Evolutionary conservation across 352 stramenopile species (phyloP), one percentile per base, ranked within the genome.

Genomic region (Pythium rhizo-oryzae): DNA sequence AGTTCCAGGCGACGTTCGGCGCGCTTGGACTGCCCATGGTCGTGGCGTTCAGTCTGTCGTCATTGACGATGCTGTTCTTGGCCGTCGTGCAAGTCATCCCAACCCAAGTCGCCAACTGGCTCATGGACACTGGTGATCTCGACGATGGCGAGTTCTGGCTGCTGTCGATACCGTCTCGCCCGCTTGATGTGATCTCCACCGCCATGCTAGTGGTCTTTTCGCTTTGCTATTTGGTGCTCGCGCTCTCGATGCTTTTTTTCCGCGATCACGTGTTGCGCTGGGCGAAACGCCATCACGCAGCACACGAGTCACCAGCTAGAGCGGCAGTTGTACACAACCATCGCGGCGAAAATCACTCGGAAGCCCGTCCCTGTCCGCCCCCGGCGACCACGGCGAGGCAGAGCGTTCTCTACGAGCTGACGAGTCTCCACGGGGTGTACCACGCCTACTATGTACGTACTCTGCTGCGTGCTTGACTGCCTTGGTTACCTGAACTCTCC

Each of bases 71-170:
- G 18, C 55, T 77, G 25, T 24, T 5, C 15, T 28, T 67, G 24
- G 70, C 70, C 1, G 4, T 58, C 0, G 49, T 77, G 18, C 70
- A 74, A 25, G 4, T 77, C 16, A 55, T 61, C 43, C 71, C 71
- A 9, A 55, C 56, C 0, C 46, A 68, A n/a, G 30, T 65, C 12
- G 63, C 60, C 21, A 77, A 77, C 30, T 41, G n/a, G 5, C n/a
- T 71, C 28, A 77, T 74, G 71, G 30, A 56, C n/a, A 77, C 71
- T 8, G 7, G 13, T 5, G n/a, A 54, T 9, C 24, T 70, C 4
- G 62, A 74, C 59, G 9, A 65, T 19, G 66, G 58, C 1, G 53
- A 77, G 1, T 77, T 74, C 46, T 77, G 66, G 71, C 23, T 77
- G 41, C 39, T 72, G 2, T 24, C 30, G 8, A 39, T 63, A 13